Evolutionary conservation across 1,139 yeast species (phyloP), one percentile per base, ranked within the genome.

Genomic region (Kurtzmaniella quercitrusa): DNA sequence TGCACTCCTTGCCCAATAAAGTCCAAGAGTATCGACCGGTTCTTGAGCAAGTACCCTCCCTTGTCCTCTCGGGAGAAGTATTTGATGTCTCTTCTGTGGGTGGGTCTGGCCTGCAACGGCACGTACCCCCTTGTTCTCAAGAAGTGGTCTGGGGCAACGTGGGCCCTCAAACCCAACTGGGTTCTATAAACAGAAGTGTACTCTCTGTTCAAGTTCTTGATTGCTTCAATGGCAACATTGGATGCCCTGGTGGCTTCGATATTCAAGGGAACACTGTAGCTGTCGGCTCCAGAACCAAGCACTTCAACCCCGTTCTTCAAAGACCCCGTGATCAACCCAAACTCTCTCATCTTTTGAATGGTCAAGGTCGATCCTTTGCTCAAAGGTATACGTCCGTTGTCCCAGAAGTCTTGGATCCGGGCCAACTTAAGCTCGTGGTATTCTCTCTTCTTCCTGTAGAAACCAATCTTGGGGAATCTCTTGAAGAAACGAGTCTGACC

Each of bases 401-500:
- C 63, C 70, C 83, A 74, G 56, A 82, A 85, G 51, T 76, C 74
- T 54, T 79, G 81, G 46, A 85, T 80, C 55, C 78, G 73, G 25
- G 66, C 71, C 58, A 85, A 66, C 56, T 82, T 81, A 46, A 85
- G 55, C 53, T 77, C 81, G 39, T 72, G 68, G 51, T 76, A 68
- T 16, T 73, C 73, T 27, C 72, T 73, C 53, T 75, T 77, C 12
- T 75, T 74, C 54, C 85, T 75, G 55, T 80, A 79, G 72, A 91
- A 90, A 10, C 98, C 98, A 48, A 85, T 75, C 62, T 93, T 91
- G 43, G 98, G 98, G 64, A 90, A 89, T 48, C 90, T 70, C 63
- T 86, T 86, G 59, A 82, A 86, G 56, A 84, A 84, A 19, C 98
- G 98, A 1, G 98, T 93, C 63, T 93, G 99, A 59, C 98, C 98